These are phyloP conservation scores for Trypanosomatidae sp. DNA, from an alignment of 208 protist species.

Conservation along the genomic window DNA sequence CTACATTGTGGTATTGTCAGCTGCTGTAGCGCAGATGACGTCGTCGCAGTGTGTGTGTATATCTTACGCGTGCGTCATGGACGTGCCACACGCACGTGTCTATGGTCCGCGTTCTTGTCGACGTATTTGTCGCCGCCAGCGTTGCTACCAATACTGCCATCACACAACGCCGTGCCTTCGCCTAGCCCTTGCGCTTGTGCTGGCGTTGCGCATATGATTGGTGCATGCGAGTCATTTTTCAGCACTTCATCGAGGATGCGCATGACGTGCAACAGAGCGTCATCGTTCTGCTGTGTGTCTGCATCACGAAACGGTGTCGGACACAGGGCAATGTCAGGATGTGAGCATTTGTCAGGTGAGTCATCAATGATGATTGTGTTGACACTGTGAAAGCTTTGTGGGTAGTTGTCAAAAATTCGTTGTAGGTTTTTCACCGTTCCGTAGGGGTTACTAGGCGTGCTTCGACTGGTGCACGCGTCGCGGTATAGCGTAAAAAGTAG, in stretches of 20 bases:
- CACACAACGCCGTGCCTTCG: neutral
- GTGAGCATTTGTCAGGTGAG: constrained; percentile 82
- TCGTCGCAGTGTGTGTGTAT: no score
- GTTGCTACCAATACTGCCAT: neutral
- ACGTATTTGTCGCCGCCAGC: neutral
- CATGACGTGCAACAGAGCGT: constrained; percentile 49
- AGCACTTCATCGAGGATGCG: constrained; percentile 66
- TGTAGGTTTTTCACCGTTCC: constrained; percentile 83
- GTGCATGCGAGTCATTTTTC: constrained; percentile 32
- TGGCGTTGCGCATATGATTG: constrained; percentile 61
- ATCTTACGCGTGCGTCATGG: no score
- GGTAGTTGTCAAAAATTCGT: constrained; percentile 67
- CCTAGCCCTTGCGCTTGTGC: constrained; percentile 22
- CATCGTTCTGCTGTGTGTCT: constrained; percentile 33
- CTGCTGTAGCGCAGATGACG: no score
- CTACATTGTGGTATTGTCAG: no score
- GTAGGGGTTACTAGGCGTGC: constrained; percentile 47
- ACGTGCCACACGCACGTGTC: no score
- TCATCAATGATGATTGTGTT: constrained; percentile 90
- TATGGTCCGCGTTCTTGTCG: neutral
- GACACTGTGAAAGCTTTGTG: constrained; percentile 71
- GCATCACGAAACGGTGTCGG: constrained; percentile 72
- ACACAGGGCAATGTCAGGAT: constrained; percentile 82
- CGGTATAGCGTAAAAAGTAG: constrained; percentile 77
- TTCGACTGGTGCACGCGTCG: constrained; percentile 36